Evolutionary conservation across 2,329 filamentous ascomycete genomes (phyloP).

Genomic region (Ceratocystiopsis sp.): DNA sequence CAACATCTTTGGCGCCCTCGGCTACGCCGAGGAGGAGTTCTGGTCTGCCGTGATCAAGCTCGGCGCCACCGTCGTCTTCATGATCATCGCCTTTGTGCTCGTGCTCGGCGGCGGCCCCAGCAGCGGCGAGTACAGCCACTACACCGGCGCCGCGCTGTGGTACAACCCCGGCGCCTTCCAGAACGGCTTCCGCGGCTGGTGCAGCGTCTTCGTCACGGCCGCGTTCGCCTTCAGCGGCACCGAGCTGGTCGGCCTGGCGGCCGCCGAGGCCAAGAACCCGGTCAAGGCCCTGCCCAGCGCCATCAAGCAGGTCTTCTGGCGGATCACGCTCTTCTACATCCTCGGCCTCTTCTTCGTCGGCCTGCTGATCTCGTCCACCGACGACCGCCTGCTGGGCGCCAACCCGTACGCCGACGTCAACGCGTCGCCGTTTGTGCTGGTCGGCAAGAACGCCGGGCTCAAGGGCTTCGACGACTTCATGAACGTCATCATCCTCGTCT

Average conservation of each 20-base stretch:
- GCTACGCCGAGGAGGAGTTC: slow-evolving; percentile 44
- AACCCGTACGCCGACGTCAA: slow-evolving; percentile 27
- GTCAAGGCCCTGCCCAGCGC: slow-evolving; percentile 60
- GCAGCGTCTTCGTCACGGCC: slow-evolving; percentile 54
- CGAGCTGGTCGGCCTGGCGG: slow-evolving; percentile 57
- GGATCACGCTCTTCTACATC: slow-evolving; percentile 38
- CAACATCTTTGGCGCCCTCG: slow-evolving; percentile 38
- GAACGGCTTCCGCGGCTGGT: slow-evolving; percentile 60
- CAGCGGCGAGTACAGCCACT: slow-evolving; percentile 24
- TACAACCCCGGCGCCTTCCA: slow-evolving; percentile 40
- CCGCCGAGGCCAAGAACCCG: slow-evolving; percentile 54
- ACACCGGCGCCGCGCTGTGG: slow-evolving; percentile 34
- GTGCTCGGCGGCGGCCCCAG: slow-evolving; percentile 43
- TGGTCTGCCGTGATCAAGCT: slow-evolving; percentile 40
- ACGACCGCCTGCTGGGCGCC: slow-evolving; percentile 27
- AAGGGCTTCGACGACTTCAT: slow-evolving; percentile 36
- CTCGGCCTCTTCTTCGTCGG: slow-evolving; percentile 35
- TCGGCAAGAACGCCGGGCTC: slow-evolving; percentile 35
- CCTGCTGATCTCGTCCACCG: slow-evolving; percentile 28
- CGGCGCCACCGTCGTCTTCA: slow-evolving; percentile 41
- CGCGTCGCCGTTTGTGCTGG: slow-evolving; percentile 41
- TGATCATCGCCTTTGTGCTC: slow-evolving; percentile 42
- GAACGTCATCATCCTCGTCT: slow-evolving; percentile 41
- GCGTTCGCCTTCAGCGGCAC: slow-evolving; percentile 60
- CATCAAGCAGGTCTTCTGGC: slow-evolving; percentile 60